Evolutionary conservation across 257 asterid genomes (phyloP), one percentile per base, ranked within the genome.

Genomic region (Anisodus acutangulus): DNA sequence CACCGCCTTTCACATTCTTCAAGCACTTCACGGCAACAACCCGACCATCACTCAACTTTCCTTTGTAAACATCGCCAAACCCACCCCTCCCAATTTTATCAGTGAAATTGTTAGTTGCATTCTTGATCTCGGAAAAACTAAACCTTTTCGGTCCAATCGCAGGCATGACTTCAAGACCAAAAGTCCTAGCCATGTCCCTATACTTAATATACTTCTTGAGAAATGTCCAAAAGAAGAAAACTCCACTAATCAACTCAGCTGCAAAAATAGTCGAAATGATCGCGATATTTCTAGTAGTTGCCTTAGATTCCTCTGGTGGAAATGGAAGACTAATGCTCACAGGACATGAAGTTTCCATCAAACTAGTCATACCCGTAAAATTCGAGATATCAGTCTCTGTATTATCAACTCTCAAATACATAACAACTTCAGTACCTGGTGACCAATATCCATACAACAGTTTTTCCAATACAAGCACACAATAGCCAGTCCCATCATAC

Each of bases 131-230:
- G 0, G 83, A 84, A 47, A 88, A 91, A 69, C 89, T 89, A 85
- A 93, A 95, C 91, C 95, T 89, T 89, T 90, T 95, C 5, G 96
- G 96, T 8, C 98, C 97, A 35, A 97, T 95, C 0, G 91, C 83
- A 3, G 98, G 98, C 92, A 95, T 91, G 55, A 91, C 90, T 89
- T 95, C 98, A 9, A 95, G 92, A 31, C 35, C 35, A 31, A 31
- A 31, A 31, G 35, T 31, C 35, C 35, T 31, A 31, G 35, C 35
- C 35, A 31, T 31, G 35, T 31, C 35, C 35, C 35, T 31, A 31
- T 31, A 31, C 35, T 31, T 31, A 31, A 31, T 31, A 31, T 31
- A 31, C 35, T 31, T 31, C 35, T 31, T 31, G 35, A 31, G 35
- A 31, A 31, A 92, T 6, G 96, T 86, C 98, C 98, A 91, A 83